Base-by-base conservation (phyloP, 2,329 filamentous ascomycete species). In the Neospermospora avenae region DNA sequence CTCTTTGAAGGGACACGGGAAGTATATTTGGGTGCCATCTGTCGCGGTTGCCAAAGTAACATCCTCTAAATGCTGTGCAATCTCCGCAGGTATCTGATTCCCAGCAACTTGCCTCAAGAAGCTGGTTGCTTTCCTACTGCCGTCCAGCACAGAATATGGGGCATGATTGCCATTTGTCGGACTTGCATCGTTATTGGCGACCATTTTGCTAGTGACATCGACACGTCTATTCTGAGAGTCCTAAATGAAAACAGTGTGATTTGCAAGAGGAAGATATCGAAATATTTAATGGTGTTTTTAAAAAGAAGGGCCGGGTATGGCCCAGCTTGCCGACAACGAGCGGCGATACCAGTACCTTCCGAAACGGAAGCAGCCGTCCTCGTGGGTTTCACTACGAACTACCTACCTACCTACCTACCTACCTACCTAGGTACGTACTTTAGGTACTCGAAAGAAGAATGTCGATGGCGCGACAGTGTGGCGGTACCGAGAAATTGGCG, bases 1-100 rank as follows among this genome's bases (percentile, higher is more conserved):
- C 64, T 80, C 77, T 49, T 79, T 79, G 67, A 79, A 78, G 0
- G 78, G 78, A 13, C 78, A 78, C 0, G 77, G 77, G 34, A 79
- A 80, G 62, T 78, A 80, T 31, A 70, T 68, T 45, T 66, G 64
- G 25, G 63, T 68, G 16, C 65, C 68, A 66, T 69, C 63, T 4
- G 65, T 68, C 25, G 64, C 51, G 10, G 67, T 68, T 8, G 64
- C 68, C 44, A 69, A 65, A 24, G 58, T 61, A 22, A 71, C 66
- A 52, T 67, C 35, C 56, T 65, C 35, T 24, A 70, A 44, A 53
- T 70, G 63, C 44, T 64, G 58, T 39, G 59, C 28, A 24, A 70
- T 61, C 4, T 67, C 64, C 18, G 57, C 46, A 13, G 66, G 65
- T 18, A 71, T 58, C 56, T 69, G 67, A 59, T 60, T 46, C 37